Evolutionary conservation across 1,284 basidiomycete species (phyloP).

Genomic region (Tilletia walkeri): DNA sequence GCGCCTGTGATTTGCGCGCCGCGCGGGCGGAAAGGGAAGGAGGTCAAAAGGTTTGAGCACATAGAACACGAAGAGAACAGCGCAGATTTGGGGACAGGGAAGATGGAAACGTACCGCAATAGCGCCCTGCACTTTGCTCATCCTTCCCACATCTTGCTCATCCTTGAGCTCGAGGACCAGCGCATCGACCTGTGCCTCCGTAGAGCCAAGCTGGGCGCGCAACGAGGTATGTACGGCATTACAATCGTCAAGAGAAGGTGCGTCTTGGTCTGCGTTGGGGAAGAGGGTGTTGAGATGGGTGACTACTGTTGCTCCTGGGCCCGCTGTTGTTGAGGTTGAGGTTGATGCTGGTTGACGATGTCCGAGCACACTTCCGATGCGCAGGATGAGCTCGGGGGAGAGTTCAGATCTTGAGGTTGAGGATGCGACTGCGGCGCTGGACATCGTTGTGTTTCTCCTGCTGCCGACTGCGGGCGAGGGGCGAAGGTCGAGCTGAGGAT

Average conservation of each 20-base stretch:
- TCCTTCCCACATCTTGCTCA: conserved; percentile 77
- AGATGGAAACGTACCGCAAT: conserved; percentile 68
- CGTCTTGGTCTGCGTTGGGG: conserved; percentile 5
- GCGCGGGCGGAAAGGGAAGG: background rate
- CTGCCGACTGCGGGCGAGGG: too few species aligned
- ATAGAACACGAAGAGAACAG: background rate
- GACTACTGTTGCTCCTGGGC: background rate
- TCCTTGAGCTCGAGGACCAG: conserved; percentile 68
- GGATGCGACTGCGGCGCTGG: background rate
- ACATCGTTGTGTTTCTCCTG: background rate
- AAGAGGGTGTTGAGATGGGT: conserved; percentile 10
- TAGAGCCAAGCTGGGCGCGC: conserved; percentile 60
- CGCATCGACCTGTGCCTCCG: conserved; percentile 71
- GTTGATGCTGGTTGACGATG: conserved; percentile 4
- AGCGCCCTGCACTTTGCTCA: conserved; percentile 86
- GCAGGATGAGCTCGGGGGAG: conserved; percentile 10
- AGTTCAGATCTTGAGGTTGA: background rate
- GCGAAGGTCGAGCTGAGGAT: too few species aligned
- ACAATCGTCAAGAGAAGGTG: conserved; percentile 23
- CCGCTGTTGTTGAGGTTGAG: background rate
- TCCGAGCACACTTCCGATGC: conserved; percentile 6
- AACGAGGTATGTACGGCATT: conserved; percentile 61
- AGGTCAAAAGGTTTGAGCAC: conserved; percentile 67
- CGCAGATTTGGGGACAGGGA: background rate
- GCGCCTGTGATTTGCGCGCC: conserved; percentile 63